Percentiles rank a stretch among this genome's conserved stretches.
These are phyloP conservation scores for Trichosporon faecale DNA, from an alignment of 1,284 basidiomycete genomes.

Conservation along the genomic window DNA sequence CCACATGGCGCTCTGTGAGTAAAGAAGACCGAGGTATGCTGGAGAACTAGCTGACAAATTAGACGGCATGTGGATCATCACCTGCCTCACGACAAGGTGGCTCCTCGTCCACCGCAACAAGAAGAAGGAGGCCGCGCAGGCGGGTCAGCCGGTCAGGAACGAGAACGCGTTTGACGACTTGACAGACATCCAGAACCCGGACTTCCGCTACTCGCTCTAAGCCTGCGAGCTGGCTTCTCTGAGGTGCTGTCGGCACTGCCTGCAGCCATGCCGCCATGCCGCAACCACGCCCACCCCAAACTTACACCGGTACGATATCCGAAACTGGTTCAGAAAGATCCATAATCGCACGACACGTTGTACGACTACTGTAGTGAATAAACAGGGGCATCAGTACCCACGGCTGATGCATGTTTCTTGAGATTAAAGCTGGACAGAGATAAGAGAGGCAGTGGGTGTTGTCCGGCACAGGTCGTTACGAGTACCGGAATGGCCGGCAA, in stretches of 20 bases:
- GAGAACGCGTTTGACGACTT: slow-evolving; percentile 27
- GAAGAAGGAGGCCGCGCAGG: slow-evolving; percentile 20
- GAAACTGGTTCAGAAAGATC: not conserved
- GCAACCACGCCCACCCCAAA: too few relatives aligned
- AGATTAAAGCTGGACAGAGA: not conserved
- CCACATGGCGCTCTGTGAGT: slow-evolving; percentile 34
- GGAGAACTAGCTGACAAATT: not conserved
- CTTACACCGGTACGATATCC: too few relatives aligned
- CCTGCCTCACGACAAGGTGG: slow-evolving; percentile 23
- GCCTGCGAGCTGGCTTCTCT: too few relatives aligned
- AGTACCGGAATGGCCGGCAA: too few relatives aligned
- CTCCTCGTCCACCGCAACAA: slow-evolving; percentile 31
- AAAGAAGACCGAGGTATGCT: not conserved
- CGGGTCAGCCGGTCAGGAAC: slow-evolving; percentile 10
- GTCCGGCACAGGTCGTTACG: too few relatives aligned
- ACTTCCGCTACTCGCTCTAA: slow-evolving; percentile 20
- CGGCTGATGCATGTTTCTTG: not conserved
- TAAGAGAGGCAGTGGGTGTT: too few relatives aligned
- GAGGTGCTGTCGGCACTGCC: too few relatives aligned
- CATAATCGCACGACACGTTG: not conserved
- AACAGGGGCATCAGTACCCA: too few relatives aligned
- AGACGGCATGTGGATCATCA: slow-evolving; percentile 29
- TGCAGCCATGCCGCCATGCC: too few relatives aligned
- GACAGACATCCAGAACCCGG: slow-evolving; percentile 27
- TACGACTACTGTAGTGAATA: not conserved